Evolutionary conservation across 805 yeast genomes (phyloP).

Genomic region (Metschnikowia gelsemii): DNA sequence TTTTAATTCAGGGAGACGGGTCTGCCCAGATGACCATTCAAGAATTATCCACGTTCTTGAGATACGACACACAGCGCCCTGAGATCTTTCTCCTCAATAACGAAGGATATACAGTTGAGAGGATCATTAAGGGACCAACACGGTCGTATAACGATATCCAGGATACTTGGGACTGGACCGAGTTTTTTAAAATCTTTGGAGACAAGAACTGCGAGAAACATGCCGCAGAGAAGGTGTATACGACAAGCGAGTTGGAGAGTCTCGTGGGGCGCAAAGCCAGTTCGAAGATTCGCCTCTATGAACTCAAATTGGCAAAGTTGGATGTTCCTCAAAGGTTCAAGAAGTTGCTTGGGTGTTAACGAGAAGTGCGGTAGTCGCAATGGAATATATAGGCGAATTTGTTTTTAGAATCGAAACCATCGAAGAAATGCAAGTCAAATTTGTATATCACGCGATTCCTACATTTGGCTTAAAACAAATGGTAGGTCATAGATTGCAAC

Average conservation of each 20-base stretch:
- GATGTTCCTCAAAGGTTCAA: slow-evolving; percentile 30
- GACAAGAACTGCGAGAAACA: slow-evolving; percentile 31
- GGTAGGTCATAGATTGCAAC: too few species aligned
- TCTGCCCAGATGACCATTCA: slow-evolving; percentile 93
- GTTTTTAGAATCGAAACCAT: not conserved
- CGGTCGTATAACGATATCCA: slow-evolving; percentile 80
- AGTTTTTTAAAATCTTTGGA: slow-evolving; percentile 65
- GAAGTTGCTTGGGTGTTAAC: slow-evolving; percentile 8
- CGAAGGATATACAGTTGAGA: slow-evolving; percentile 86
- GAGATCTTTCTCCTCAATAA: slow-evolving; percentile 77
- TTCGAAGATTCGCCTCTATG: slow-evolving; percentile 26
- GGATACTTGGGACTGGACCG: slow-evolving; percentile 79
- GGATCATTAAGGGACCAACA: slow-evolving; percentile 76
- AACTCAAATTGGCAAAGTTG: slow-evolving; percentile 27
- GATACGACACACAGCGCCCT: slow-evolving; percentile 56
- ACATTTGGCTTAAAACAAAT: too few species aligned
- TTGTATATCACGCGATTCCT: too few species aligned
- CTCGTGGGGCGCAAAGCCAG: slow-evolving; percentile 17
- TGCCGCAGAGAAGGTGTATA: slow-evolving; percentile 22
- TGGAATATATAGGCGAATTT: too few species aligned
- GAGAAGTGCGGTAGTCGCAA: too few species aligned
- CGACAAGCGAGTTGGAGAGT: slow-evolving; percentile 23
- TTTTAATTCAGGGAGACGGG: slow-evolving; percentile 87
- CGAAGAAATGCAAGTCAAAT: too few species aligned
- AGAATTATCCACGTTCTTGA: slow-evolving; percentile 67